Conservation (phyloP, 352 stramenopile species). For the Phytopythium helicoides region DNA sequence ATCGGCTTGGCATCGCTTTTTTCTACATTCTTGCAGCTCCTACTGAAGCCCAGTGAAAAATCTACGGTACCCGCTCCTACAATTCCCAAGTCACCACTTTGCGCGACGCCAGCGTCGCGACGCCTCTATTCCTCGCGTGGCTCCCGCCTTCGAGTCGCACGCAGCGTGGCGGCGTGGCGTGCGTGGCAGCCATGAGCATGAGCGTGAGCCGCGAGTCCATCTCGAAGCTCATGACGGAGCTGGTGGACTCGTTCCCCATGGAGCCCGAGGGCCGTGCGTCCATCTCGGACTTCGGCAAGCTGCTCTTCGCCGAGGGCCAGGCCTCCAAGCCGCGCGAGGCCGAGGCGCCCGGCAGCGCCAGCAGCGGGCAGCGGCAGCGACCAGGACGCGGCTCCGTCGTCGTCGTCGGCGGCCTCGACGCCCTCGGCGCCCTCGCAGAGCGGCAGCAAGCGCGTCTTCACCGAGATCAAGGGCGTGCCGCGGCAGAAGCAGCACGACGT, state of each 20-base stretch:
- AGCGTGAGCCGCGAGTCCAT: conserved; percentile 83
- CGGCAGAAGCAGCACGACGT: conserved; percentile 83
- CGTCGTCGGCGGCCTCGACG: conserved; percentile 3
- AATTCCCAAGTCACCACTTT: too few species aligned
- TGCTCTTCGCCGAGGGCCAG: conserved; percentile 81
- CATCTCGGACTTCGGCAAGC: conserved; percentile 86
- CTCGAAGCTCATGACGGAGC: conserved; percentile 83
- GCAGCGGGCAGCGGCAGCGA: conserved; percentile 8
- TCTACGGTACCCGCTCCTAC: too few species aligned
- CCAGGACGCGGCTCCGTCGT: conserved; percentile 11
- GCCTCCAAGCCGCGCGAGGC: conserved; percentile 4
- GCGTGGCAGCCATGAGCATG: conserved; percentile 56
- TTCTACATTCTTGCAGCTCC: too few species aligned
- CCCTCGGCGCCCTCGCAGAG: conserved; percentile 12
- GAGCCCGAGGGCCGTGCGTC: conserved; percentile 69
- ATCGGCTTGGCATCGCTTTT: too few species aligned
- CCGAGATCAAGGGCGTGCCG: conserved; percentile 81
- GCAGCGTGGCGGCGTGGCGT: too few species aligned
- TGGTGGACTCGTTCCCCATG: conserved; percentile 80
- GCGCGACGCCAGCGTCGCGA: too few species aligned
- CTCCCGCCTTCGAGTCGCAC: too few species aligned
- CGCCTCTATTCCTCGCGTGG: too few species aligned
- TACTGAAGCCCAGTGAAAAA: too few species aligned
- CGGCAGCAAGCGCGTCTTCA: conserved; percentile 76
- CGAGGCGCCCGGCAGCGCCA: conserved; percentile 7